phyloP scores from a whole-genome alignment of 495 filamentous ascomycete species.

The Xylaria scruposa region DNA sequence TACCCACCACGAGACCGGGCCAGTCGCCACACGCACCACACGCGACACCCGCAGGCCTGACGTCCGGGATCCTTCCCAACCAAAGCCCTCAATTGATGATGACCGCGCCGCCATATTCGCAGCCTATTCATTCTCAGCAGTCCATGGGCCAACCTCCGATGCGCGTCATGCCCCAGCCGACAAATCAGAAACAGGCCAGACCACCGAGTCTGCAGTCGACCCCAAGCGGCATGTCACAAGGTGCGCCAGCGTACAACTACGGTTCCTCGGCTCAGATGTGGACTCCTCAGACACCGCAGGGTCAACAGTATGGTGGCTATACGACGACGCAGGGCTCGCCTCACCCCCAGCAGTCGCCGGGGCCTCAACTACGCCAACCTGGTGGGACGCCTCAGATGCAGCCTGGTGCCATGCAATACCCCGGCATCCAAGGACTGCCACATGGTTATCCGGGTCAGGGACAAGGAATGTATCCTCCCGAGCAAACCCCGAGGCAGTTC shows the following conservation, averaged over 20 bases:
- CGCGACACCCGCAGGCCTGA: slow-evolving; percentile 49
- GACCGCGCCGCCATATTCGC: slow-evolving; percentile 58
- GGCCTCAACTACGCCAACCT: slow-evolving; percentile 68
- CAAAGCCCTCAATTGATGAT: slow-evolving; percentile 65
- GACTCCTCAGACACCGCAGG: slow-evolving; percentile 53
- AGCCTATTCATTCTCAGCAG: slow-evolving; percentile 59
- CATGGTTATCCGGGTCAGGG: slow-evolving; percentile 58
- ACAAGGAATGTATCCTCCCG: slow-evolving; percentile 63
- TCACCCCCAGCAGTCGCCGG: slow-evolving; percentile 63
- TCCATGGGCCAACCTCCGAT: slow-evolving; percentile 58
- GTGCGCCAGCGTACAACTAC: slow-evolving; percentile 57
- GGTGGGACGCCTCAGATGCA: slow-evolving; percentile 66
- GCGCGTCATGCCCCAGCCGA: slow-evolving; percentile 57
- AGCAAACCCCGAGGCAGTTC: slow-evolving; percentile 67
- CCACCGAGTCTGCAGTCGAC: slow-evolving; percentile 53
- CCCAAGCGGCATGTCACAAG: slow-evolving; percentile 45
- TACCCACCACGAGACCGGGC: slow-evolving; percentile 56
- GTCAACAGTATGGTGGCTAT: slow-evolving; percentile 50
- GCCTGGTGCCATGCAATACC: slow-evolving; percentile 61
- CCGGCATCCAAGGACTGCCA: slow-evolving; percentile 64
- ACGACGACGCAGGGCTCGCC: slow-evolving; percentile 62
- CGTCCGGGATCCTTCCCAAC: slow-evolving; percentile 51
- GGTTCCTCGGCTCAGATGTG: slow-evolving; percentile 57
- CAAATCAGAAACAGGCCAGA: slow-evolving; percentile 55
- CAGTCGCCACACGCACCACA: slow-evolving; percentile 59